Evolutionary conservation across 495 filamentous ascomycete genomes (phyloP).

Genomic region (Aspergillus homomorphus): DNA sequence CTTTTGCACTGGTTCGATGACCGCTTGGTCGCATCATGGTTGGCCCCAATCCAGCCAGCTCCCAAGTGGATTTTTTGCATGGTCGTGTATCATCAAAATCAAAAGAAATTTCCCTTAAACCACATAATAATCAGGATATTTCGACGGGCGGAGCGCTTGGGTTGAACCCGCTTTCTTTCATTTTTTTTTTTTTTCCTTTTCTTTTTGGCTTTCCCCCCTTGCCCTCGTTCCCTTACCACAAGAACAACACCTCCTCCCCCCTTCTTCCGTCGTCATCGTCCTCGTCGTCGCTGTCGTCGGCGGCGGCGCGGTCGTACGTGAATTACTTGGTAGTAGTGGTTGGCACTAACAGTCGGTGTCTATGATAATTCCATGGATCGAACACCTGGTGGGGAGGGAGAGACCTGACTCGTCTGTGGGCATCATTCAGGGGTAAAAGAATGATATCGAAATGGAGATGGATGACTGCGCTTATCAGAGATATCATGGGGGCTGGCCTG

Average conservation of each 20-base stretch:
- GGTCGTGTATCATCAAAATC: slow-evolving; percentile 23
- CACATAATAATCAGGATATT: slow-evolving; percentile 20
- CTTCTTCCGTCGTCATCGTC: neutral
- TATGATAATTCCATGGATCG: neutral
- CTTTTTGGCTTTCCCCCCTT: neutral
- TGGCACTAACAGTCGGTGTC: neutral
- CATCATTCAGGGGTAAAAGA: neutral
- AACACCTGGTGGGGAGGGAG: neutral
- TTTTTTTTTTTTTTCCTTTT: neutral
- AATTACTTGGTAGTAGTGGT: neutral
- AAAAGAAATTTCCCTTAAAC: neutral
- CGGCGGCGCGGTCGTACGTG: neutral
- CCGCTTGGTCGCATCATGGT: slow-evolving; percentile 19
- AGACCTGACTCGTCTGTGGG: neutral
- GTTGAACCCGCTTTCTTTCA: neutral
- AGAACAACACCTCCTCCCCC: too few species aligned
- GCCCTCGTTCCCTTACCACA: neutral
- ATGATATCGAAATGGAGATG: neutral
- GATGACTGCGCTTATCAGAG: neutral
- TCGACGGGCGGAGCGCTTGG: slow-evolving; percentile 2
- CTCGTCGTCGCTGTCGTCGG: neutral
- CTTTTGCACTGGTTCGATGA: slow-evolving; percentile 11
- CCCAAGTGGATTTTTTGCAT: slow-evolving; percentile 7
- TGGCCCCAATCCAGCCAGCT: slow-evolving; percentile 7
- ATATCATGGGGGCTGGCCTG: neutral